Percentiles rank a stretch among this genome's conserved stretches.
Conservation (phyloP, 352 stramenopile species). For the Pythium monospermum region DNA sequence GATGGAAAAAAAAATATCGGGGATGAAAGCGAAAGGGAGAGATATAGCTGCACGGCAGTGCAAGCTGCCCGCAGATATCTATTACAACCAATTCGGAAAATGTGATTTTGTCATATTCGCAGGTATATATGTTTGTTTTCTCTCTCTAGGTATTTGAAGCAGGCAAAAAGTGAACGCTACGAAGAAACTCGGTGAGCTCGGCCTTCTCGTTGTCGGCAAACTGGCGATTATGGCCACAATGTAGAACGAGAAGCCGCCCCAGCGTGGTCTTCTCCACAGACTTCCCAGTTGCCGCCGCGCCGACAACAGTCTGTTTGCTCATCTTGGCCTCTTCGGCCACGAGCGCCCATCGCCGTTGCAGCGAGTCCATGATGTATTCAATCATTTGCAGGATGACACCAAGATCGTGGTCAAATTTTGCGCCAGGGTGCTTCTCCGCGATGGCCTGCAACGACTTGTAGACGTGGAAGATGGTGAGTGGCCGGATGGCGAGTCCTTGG, state of each 20-base stretch:
- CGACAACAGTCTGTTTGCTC: neutral
- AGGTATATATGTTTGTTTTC: too few species aligned
- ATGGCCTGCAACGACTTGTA: conserved; percentile 47
- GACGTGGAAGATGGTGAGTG: conserved; percentile 51
- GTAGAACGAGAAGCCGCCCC: conserved; percentile 60
- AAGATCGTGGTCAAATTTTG: conserved; percentile 77
- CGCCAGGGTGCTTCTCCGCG: conserved; percentile 45
- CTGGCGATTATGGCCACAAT: conserved; percentile 86
- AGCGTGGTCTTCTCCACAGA: conserved; percentile 26
- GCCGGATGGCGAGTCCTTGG: conserved; percentile 60
- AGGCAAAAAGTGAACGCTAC: conserved; percentile 9
- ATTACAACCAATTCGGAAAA: too few species aligned
- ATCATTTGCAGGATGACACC: conserved; percentile 65
- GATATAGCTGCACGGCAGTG: too few species aligned
- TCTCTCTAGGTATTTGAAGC: neutral
- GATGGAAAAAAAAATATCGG: too few species aligned
- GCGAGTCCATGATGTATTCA: conserved; percentile 65
- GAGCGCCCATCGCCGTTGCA: conserved; percentile 50
- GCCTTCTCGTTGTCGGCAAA: conserved; percentile 72
- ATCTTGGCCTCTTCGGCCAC: conserved; percentile 24
- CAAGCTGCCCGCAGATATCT: too few species aligned
- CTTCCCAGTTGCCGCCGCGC: neutral
- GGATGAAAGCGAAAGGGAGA: too few species aligned
- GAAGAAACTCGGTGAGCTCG: conserved; percentile 53
- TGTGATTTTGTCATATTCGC: too few species aligned